Conservation (phyloP, 2,329 filamentous ascomycete genomes). For the Alternaria dauci region DNA sequence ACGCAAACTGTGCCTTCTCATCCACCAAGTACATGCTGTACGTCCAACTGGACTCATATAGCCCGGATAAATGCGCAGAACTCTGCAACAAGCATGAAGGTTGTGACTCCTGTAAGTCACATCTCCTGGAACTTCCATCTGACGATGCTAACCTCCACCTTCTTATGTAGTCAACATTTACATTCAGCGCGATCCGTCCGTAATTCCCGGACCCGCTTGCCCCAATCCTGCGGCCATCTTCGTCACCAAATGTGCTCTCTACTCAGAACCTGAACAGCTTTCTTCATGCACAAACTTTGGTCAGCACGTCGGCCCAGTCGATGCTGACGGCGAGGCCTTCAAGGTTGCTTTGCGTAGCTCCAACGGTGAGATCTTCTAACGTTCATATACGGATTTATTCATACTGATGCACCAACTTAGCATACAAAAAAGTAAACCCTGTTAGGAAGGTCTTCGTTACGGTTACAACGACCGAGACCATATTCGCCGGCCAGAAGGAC, state of each 20-base stretch:
- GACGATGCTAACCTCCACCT: neutral
- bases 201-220: slow-evolving; percentile 16
- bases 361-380: slow-evolving; percentile 22
- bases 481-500: neutral
- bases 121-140: no score
- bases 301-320: slow-evolving; percentile 16
- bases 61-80: slow-evolving; percentile 10
- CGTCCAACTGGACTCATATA: slow-evolving; percentile 13
- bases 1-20: slow-evolving; percentile 15
- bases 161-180: slow-evolving; percentile 32
- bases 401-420: neutral
- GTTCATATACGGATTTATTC: neutral
- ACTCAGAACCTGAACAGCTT: slow-evolving; percentile 4
- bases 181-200: slow-evolving; percentile 24
- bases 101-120: slow-evolving; percentile 18
- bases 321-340: slow-evolving; percentile 20
- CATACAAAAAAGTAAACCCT: slow-evolving; percentile 4
- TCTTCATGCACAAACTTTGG: slow-evolving; percentile 20
- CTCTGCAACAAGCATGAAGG: slow-evolving; percentile 6
- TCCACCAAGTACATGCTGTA: slow-evolving; percentile 15
- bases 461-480: neutral
- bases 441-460: neutral
- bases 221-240: slow-evolving; percentile 26
- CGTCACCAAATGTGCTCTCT: slow-evolving; percentile 25
- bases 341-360: slow-evolving; percentile 19